phyloP scores from a whole-genome alignment of 1,139 yeast genomes.

The Blastobotrys illinoisensis region DNA sequence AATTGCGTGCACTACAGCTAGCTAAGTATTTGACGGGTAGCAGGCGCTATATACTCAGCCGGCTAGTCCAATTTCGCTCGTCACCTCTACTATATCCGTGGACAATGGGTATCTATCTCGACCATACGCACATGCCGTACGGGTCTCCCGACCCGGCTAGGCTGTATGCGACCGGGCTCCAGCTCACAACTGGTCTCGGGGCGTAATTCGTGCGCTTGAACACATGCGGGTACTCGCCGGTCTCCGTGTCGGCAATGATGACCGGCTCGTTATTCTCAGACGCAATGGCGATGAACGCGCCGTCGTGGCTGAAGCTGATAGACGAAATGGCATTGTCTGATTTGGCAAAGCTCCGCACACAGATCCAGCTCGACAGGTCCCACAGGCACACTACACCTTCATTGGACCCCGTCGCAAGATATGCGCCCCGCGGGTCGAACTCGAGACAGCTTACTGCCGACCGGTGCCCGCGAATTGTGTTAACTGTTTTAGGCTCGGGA shows the following conservation, averaged over 20 bases:
- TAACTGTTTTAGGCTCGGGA: conserved; percentile 15
- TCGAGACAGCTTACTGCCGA: conserved; percentile 47
- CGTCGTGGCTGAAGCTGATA: conserved; percentile 33
- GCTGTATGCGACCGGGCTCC: conserved; percentile 31
- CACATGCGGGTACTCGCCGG: conserved; percentile 26
- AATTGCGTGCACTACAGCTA: too few relatives aligned
- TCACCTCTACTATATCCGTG: too few relatives aligned
- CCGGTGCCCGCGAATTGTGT: conserved; percentile 45
- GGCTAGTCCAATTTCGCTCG: too few relatives aligned
- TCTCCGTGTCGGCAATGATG: conserved; percentile 29
- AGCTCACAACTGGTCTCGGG: conserved; percentile 24
- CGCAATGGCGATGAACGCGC: conserved; percentile 32
- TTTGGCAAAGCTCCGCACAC: conserved; percentile 40
- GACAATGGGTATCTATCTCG: background rate
- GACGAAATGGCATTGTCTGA: conserved; percentile 38
- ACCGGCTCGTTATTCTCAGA: conserved; percentile 27
- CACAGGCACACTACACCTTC: conserved; percentile 69
- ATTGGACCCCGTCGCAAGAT: conserved; percentile 54
- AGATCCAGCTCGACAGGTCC: conserved; percentile 45
- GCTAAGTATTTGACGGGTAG: too few relatives aligned
- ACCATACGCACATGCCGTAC: conserved; percentile 14
- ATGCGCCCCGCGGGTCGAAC: conserved; percentile 56
- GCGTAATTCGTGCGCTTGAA: conserved; percentile 13
- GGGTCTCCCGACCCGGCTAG: conserved; percentile 31
- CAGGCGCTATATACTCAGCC: too few relatives aligned